Conservation (phyloP, 148 eudicot species). For the Rhododendron henanense region DNA sequence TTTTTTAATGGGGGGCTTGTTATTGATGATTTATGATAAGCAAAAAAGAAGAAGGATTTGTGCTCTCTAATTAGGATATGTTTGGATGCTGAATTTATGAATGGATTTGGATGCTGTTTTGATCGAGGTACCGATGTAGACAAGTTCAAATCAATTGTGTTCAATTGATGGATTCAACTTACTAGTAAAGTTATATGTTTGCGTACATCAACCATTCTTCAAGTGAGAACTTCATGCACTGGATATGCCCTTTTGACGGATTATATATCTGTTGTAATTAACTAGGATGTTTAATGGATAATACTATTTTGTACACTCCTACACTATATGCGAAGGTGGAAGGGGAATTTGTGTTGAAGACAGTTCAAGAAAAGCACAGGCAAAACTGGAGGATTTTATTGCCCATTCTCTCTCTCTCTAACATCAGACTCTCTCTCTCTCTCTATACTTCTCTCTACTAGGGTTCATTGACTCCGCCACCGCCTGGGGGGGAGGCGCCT, state of each 20-base stretch:
- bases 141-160: neutral
- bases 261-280: neutral
- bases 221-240: no score
- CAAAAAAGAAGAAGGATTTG: neutral
- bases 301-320: neutral
- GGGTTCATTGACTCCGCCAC: no score
- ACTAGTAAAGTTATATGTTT: neutral
- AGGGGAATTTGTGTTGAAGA: no score
- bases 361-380: no score
- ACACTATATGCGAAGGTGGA: no score
- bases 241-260: neutral
- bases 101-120: neutral
- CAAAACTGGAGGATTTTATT: no score
- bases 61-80: neutral
- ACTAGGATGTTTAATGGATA: neutral
- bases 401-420: no score
- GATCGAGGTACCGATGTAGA: no score
- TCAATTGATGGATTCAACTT: neutral
- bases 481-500: no score
- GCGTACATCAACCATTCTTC: neutral
- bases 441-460: no score
- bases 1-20: neutral
- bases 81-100: neutral
- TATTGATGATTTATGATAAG: neutral
- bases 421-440: no score